Percentiles rank a stretch among this genome's conserved stretches.
Evolutionary conservation across 208 protist genomes (phyloP).

Genomic region (Leishmania amazonensis): DNA sequence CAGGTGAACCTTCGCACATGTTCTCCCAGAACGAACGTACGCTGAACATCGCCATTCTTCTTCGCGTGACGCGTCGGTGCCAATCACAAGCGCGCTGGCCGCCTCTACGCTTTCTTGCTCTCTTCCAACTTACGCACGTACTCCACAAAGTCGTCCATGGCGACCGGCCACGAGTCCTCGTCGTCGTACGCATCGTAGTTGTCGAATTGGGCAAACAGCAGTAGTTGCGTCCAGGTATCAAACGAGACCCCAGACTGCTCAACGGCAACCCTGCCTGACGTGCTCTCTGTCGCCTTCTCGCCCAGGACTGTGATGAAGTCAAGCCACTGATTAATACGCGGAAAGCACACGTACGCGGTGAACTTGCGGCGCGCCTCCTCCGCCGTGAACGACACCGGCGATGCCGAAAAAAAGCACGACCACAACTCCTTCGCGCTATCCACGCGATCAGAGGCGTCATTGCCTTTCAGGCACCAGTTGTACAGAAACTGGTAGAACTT

Average conservation of each 20-base stretch:
- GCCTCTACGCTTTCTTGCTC: conserved; percentile 9
- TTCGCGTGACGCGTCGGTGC: background rate
- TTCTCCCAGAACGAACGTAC: too few species aligned
- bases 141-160: conserved; percentile 84
- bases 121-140: conserved; percentile 28
- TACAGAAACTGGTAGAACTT: conserved; percentile 71
- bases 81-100: background rate
- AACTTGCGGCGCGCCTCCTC: conserved; percentile 25
- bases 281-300: conserved; percentile 14
- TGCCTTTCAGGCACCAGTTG: conserved; percentile 44
- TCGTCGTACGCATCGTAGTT: conserved; percentile 63
- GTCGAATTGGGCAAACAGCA: conserved; percentile 55
- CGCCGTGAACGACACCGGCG: conserved; percentile 23
- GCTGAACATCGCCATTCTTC: too few species aligned
- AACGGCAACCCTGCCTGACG: conserved; percentile 15
- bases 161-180: conserved; percentile 76
- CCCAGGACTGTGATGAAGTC: conserved; percentile 41
- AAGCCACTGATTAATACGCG: conserved; percentile 53
- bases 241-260: conserved; percentile 39
- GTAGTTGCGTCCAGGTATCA: conserved; percentile 78
- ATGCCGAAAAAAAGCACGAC: conserved; percentile 55
- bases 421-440: conserved; percentile 71
- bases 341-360: conserved; percentile 53
- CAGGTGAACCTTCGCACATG: background rate
- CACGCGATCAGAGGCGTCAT: conserved; percentile 30